Evolutionary conservation across 73 alveolate genomes (phyloP).

Genomic region (Paramecium biaurelia): DNA sequence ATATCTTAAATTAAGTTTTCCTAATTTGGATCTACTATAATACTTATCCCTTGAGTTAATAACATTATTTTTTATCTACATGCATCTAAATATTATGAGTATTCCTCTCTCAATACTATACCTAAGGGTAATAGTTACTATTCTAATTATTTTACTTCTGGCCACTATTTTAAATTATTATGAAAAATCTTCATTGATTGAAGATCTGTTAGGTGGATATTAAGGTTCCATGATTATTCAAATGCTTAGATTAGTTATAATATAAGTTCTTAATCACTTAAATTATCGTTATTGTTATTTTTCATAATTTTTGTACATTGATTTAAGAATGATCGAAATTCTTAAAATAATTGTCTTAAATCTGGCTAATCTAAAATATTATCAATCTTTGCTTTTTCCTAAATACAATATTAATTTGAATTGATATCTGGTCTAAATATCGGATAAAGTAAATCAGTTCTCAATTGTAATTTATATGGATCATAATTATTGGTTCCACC

Average conservation of each 20-base stretch:
- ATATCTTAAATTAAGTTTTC: not conserved
- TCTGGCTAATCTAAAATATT: not conserved
- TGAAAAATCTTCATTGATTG: not conserved
- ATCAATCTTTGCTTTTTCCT: not conserved
- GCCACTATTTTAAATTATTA: not conserved
- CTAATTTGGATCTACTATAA: not conserved
- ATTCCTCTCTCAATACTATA: not conserved
- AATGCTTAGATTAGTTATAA: not conserved
- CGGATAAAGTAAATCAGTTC: not conserved
- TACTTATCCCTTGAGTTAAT: not conserved
- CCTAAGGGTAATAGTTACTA: not conserved
- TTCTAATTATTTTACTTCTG: not conserved
- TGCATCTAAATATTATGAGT: not conserved
- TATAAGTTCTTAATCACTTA: not conserved
- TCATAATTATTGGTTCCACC: not conserved
- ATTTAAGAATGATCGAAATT: not conserved
- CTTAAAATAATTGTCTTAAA: not conserved
- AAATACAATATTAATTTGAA: not conserved
- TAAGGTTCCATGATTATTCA: not conserved
- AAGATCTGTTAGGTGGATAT: not conserved
- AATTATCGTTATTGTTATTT: not conserved
- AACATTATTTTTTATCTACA: not conserved
- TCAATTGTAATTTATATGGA: not conserved
- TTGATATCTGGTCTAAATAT: not conserved
- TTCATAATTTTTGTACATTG: not conserved